A percentile compares a stretch with the other conserved stretches of the same genome.
Conservation (phyloP, 139 green algal genomes). For the Yamagishiella unicocca region DNA sequence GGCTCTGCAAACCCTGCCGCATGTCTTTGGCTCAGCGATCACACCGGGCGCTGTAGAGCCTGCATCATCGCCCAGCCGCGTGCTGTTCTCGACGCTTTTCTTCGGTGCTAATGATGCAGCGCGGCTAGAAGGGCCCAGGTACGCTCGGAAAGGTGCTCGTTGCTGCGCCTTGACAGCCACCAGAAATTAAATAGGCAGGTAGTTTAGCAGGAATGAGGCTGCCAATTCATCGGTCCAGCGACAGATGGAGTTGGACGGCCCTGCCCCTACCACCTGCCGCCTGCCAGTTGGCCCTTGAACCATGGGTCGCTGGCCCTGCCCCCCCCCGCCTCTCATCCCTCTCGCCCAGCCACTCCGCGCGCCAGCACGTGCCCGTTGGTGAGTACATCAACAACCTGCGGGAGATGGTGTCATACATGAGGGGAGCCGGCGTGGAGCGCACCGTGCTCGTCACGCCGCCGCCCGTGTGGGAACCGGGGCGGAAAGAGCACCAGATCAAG, state of each 20-base stretch:
- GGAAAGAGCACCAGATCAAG: slow-evolving; percentile 65
- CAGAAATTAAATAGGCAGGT: too few species aligned
- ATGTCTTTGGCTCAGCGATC: slow-evolving; percentile 64
- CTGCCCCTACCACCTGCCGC: too few species aligned
- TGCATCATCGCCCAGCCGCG: neutral
- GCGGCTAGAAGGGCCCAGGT: slow-evolving; percentile 66
- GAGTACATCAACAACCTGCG: slow-evolving; percentile 81
- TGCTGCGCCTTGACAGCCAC: too few species aligned
- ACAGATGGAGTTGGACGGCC: too few species aligned
- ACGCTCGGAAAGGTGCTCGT: too few species aligned
- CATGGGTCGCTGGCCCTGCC: too few species aligned
- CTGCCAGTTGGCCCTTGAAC: too few species aligned
- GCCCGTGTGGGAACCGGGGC: slow-evolving; percentile 74
- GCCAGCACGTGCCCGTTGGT: slow-evolving; percentile 89
- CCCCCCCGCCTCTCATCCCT: too few species aligned
- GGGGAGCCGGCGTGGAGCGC: slow-evolving; percentile 39
- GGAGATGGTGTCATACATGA: slow-evolving; percentile 67
- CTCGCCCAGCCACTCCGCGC: slow-evolving; percentile 22
- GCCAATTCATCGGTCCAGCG: too few species aligned
- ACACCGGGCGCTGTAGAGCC: neutral
- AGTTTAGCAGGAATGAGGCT: too few species aligned
- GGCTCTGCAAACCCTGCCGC: slow-evolving; percentile 73
- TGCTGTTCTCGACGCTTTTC: slow-evolving; percentile 68
- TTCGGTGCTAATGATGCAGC: slow-evolving; percentile 96
- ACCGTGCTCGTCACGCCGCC: slow-evolving; percentile 85